Percentiles rank a stretch among this genome's conserved stretches.
These are phyloP conservation scores for Stromatinia cepivora DNA, from an alignment of 2,329 filamentous ascomycete genomes.

Conservation along the genomic window DNA sequence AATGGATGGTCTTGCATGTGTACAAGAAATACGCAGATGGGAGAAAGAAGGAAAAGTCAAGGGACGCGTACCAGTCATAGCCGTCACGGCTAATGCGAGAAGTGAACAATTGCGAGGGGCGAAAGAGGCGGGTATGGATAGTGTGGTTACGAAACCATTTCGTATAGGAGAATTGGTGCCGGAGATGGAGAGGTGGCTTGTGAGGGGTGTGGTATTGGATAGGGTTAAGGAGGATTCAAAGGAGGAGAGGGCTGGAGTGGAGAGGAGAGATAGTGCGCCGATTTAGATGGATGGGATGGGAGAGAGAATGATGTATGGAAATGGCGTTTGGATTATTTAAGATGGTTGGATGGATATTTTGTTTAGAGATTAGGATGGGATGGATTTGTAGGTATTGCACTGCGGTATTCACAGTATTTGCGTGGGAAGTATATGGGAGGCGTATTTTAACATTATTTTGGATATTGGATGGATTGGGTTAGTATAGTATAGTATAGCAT, in stretches of 20 bases:
- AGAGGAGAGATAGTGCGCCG: constrained; percentile 17
- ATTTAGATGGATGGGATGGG: background rate
- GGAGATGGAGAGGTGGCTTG: constrained; percentile 50
- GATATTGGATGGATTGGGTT: background rate
- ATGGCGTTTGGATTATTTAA: background rate
- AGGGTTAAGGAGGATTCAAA: background rate
- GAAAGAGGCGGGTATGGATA: constrained; percentile 46
- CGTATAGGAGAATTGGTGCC: constrained; percentile 60
- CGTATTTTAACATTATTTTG: background rate
- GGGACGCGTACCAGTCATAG: constrained; percentile 43
- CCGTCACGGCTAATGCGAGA: constrained; percentile 41
- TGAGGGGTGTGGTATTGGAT: constrained; percentile 6
- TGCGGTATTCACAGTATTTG: background rate
- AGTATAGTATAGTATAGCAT: background rate
- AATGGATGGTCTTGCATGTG: constrained; percentile 69
- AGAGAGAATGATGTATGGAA: background rate
- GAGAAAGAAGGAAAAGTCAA: constrained; percentile 52
- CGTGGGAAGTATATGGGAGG: background rate
- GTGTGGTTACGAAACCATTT: constrained; percentile 73
- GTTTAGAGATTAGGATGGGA: background rate
- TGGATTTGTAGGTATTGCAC: background rate
- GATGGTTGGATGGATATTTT: background rate
- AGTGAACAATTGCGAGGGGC: constrained; percentile 35
- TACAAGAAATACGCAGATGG: constrained; percentile 61
- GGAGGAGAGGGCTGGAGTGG: constrained; percentile 7